phyloP scores from a whole-genome alignment of 2,329 filamentous ascomycete genomes.

The Sclerotiophoma versabilis region DNA sequence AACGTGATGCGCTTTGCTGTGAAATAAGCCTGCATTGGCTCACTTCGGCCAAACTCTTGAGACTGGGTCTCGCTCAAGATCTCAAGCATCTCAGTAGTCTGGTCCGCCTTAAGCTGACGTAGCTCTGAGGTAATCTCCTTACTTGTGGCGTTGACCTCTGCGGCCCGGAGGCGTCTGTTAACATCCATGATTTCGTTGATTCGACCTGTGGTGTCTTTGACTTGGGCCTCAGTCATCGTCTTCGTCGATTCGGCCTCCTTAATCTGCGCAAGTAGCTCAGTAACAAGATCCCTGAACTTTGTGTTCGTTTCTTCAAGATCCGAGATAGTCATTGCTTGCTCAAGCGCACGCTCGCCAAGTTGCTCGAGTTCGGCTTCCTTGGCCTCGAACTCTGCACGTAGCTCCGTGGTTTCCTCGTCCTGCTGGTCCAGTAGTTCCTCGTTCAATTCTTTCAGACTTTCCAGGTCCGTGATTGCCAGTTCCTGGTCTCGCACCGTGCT shows the following conservation, averaged over 20 bases:
- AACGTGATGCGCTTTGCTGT: constrained; percentile 87
- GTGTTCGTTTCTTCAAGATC: constrained; percentile 91
- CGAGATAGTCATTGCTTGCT: constrained; percentile 81
- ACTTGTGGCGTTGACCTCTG: constrained; percentile 87
- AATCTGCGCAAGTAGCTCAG: constrained; percentile 82
- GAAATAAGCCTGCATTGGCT: constrained; percentile 87
- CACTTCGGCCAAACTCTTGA: constrained; percentile 72
- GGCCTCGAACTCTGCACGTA: constrained; percentile 92
- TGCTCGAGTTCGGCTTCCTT: constrained; percentile 86
- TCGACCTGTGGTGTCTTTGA: constrained; percentile 85
- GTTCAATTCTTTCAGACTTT: constrained; percentile 88
- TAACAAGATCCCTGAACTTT: constrained; percentile 87
- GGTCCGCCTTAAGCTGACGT: constrained; percentile 83
- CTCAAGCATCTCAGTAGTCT: constrained; percentile 84
- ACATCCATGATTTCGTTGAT: constrained; percentile 96
- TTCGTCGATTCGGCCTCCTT: constrained; percentile 93
- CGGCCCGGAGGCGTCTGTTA: constrained; percentile 91
- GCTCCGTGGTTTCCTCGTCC: constrained; percentile 88
- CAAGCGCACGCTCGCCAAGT: constrained; percentile 72
- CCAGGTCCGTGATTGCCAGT: constrained; percentile 82
- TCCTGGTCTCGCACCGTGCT: constrained; percentile 85
- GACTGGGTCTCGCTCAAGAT: constrained; percentile 64
- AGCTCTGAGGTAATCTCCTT: constrained; percentile 95
- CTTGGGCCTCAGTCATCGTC: constrained; percentile 90
- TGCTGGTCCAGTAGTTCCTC: constrained; percentile 95